Percentiles rank a stretch among this genome's conserved stretches.
phyloP scores from a whole-genome alignment of 495 filamentous ascomycete species.

The Annulohypoxylon stygium region DNA sequence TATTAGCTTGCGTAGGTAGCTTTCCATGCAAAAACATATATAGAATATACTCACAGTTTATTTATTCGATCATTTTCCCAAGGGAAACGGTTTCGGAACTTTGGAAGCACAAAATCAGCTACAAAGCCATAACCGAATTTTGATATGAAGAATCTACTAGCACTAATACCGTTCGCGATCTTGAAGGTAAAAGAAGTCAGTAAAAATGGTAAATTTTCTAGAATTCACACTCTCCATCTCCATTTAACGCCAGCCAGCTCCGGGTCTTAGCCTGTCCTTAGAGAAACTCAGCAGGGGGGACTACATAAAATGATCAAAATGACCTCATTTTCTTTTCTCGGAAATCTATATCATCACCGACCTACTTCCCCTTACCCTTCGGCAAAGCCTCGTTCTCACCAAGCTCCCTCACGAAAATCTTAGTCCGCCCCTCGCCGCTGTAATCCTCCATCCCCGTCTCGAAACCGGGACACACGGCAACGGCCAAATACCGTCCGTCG shows the following conservation, averaged over 20 bases:
- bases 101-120: background rate
- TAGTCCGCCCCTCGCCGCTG: conserved; percentile 74
- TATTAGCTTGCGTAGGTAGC: background rate
- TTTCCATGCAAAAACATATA: background rate
- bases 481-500: conserved; percentile 85
- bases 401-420: conserved; percentile 84
- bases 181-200: background rate
- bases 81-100: background rate
- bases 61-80: background rate
- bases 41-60: background rate
- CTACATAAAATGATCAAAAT: conserved; percentile 19
- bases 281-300: conserved; percentile 23
- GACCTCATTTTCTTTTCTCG: background rate
- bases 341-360: background rate
- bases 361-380: conserved; percentile 73
- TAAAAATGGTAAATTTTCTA: conserved; percentile 2
- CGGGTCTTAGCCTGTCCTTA: conserved; percentile 30
- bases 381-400: conserved; percentile 89
- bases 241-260: conserved; percentile 43
- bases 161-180: background rate
- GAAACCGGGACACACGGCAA: conserved; percentile 89
- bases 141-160: background rate
- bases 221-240: conserved; percentile 29
- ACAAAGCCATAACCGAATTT: background rate
- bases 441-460: conserved; percentile 90